Evolutionary conservation across 2,329 filamentous ascomycete species (phyloP), one percentile per base, ranked within the genome.

Genomic region (Verticillium isaacii): DNA sequence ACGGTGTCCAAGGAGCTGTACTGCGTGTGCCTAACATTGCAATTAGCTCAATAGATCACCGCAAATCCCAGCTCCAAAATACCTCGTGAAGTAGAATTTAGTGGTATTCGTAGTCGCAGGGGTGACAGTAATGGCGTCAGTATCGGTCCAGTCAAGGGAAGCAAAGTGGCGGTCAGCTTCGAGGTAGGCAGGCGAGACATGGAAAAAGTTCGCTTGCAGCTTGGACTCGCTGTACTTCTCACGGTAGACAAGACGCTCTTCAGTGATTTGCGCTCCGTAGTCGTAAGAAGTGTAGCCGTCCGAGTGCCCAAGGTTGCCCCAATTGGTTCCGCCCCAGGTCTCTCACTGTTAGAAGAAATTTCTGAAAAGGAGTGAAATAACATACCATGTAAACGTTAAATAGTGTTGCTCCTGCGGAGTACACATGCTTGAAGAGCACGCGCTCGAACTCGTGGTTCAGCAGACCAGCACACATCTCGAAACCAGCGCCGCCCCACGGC

Each of bases 221-320:
- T 92, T 93, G 19, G 89, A 78, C 71, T 92, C 89, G 63, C 85
- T 87, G 72, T 91, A 92, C 73, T 92, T 92, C 70, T 91, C 88
- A 5, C 89, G 82, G 52, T 80, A 74, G 2, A 92, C 77, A 14
- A 82, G 82, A 25, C 89, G 84, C 58, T 88, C 85, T 70, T 93
- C 89, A 0, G 81, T 79, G 60, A 92, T 89, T 1, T 64, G 65
- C 32, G 75, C 72, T 6, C 73, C 78, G 64, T 82, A 82, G 62
- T 82, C 80, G 62, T 81, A 81, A 0, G 76, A 78, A 1, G 80
- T 84, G 64, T 85, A 85, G 9, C 79, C 84, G 15, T 84, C 85
- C 8, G 86, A 81, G 66, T 90, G 83, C 1, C 89, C 87, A 5
- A 90, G 73, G 66, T 91, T 91, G 1, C 89, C 89, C 89, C 89